Base-by-base conservation (phyloP, 352 stramenopile genomes). In the Plasmopara muralis region DNA sequence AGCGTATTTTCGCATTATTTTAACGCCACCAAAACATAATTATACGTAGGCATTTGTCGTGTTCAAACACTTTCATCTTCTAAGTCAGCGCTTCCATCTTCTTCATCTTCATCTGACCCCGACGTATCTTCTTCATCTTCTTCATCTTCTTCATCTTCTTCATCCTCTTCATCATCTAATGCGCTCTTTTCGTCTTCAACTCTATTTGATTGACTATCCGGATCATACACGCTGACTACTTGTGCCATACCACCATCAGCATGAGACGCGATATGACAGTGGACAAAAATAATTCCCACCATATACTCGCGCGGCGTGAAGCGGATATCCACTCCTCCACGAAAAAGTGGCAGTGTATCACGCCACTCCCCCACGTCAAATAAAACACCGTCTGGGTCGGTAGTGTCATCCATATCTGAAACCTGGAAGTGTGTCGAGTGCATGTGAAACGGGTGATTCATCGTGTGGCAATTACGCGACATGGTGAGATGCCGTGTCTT, bases 401-500 rank as follows among this genome's bases (percentile, higher is more conserved):
- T 60, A 30, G 42, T 58, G 6, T 57, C 58, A 25, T 74, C 68
- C 43, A 77, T 67, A 30, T 49, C 60, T 15, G 74, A 73, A 35
- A 89, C 61, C 57, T 87, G 77, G 43, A 91, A 88, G 55, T 89
- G 81, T 37, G 74, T 81, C 34, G 66, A 66, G 68, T 91, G 81
- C 47, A 91, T 82, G 57, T 91, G 81, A 64, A 89, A 91, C 41
- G 77, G 77, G 41, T 89, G 77, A 28, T 70, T 87, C 78, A 89
- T 87, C 15, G 74, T 73, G 42, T 79, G 78, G 59, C 77, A 89
- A 48, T 67, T 55, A 52, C 39, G 57, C 16, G 62, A 54, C 42
- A 53, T 57, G 9, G 14, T 7, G 5, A 62, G 41, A 7, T 45
- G 54, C 6, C 59, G 53, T 10, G 57, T 48, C 7, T 38, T 41